Conservation (phyloP, 75 land plant species). For the Sequoiadendron giganteum region DNA sequence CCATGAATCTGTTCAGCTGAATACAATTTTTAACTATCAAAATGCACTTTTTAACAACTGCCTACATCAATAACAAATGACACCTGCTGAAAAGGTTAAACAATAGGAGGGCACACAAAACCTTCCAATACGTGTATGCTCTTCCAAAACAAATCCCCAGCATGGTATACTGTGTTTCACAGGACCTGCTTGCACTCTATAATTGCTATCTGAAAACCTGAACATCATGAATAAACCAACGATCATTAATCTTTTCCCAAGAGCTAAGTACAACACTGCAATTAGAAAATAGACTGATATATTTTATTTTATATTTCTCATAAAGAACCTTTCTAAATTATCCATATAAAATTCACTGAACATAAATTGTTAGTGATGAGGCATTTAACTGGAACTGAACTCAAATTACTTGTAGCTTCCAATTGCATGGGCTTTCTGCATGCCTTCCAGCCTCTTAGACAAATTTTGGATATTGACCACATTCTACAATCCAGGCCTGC, state of each 20-base stretch:
- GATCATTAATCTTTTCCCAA: neutral
- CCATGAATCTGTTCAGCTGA: constrained; percentile 28
- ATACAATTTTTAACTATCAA: neutral
- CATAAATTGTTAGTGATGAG: neutral
- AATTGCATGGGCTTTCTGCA: neutral
- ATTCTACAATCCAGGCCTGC: neutral
- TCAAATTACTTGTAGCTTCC: neutral
- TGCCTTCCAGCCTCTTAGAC: neutral
- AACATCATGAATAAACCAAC: neutral
- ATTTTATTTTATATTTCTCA: neutral
- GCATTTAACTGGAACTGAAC: neutral
- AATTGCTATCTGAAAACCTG: constrained; percentile 35
- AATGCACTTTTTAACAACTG: neutral
- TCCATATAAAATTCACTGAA: neutral
- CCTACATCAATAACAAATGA: neutral
- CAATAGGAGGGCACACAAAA: neutral
- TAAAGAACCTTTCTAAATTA: neutral
- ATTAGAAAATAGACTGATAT: neutral
- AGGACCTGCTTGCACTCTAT: constrained; percentile 35
- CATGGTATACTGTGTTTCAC: constrained; percentile 43
- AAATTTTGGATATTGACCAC: neutral
- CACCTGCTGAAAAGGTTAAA: neutral
- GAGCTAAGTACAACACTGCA: neutral
- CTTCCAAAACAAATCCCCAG: constrained; percentile 50
- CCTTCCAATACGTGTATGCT: constrained; percentile 33